Conservation (phyloP, 768 basidiomycete genomes). For the Trametes sanguinea region DNA sequence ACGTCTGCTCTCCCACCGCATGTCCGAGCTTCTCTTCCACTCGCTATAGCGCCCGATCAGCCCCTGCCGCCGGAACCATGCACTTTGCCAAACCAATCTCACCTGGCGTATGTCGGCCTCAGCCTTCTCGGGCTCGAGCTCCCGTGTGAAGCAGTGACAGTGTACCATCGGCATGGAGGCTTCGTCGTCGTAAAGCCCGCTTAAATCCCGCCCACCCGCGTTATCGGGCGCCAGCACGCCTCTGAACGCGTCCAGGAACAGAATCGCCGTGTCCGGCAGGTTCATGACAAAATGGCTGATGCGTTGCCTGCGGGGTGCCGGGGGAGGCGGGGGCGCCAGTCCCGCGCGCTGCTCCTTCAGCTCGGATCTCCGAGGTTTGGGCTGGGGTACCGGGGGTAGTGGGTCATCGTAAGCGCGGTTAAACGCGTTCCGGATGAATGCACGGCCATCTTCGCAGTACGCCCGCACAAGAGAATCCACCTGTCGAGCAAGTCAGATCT, state of each 20-base stretch:
- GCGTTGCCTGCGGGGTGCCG: constrained; percentile 45
- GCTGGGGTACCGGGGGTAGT: constrained; percentile 40
- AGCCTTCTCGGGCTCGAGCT: constrained; percentile 67
- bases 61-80: constrained; percentile 8
- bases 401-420: constrained; percentile 60
- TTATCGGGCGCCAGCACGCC: constrained; percentile 58
- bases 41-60: constrained; percentile 48
- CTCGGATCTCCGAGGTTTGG: constrained; percentile 35
- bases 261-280: constrained; percentile 87
- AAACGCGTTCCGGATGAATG: constrained; percentile 72
- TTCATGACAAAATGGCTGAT: constrained; percentile 98
- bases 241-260: constrained; percentile 86
- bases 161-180: constrained; percentile 84
- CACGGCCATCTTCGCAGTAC: constrained; percentile 82
- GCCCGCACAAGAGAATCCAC: constrained; percentile 70
- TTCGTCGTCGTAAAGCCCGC: constrained; percentile 41
- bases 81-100: constrained; percentile 1
- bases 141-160: constrained; percentile 94
- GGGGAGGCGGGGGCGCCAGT: constrained; percentile 8
- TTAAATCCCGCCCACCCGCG: constrained; percentile 47
- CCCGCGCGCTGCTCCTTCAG: constrained; percentile 44
- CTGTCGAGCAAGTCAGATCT: too few species aligned
- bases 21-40: constrained; percentile 67
- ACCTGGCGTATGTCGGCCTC: constrained; percentile 82
- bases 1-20: constrained; percentile 49